Evolutionary conservation across 75 land plant species (phyloP), one percentile per base, ranked within the genome.

Genomic region (Larix kaempferi): DNA sequence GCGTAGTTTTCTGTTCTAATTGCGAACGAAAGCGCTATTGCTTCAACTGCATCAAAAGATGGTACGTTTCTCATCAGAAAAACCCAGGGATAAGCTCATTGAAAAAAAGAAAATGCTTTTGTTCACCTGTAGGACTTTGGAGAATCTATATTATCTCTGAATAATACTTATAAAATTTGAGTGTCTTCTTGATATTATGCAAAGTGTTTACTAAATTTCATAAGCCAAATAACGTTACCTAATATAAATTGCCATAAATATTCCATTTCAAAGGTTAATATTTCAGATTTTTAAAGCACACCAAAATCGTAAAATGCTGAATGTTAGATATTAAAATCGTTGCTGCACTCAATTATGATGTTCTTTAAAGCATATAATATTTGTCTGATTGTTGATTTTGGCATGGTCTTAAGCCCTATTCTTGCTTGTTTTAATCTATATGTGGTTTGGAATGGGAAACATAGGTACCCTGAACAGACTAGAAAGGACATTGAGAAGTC

Each of bases 1-100:
- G 80, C 7, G 92, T 95, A 13, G 85, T 95, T 7, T 41, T 79
- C 55, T 95, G 98, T 85, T 57, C 27, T 5, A 82, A 77, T 3
- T 95, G 98, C 74, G 81, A 63, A 16, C 79, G 75, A 57, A 95
- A 94, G 79, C 85, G 98, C 22, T 94, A 77, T 71, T 95, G 98
- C 71, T 15, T 81, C 29, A 83, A 87, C 13, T 95, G 98, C 59
- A 77, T 89, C 15, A 76, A 29, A 0, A 82, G 63, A n/a, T 95
- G 98, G 98, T 93, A 82, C 26, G 65, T 26, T 13, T 57, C 52
- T 15, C 13, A 52, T 65, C 27, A n/a, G 14, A 0, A 6, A 14
- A 35, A 73, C 27, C 17, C 10, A 25, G 39, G 69, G 37, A 49
- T 49, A 49, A 49, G 54, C 10, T 49, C 10, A 49, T 10, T 49